These are phyloP conservation scores for Epicoccum nigrum DNA, from an alignment of 2,329 filamentous ascomycete genomes.

Conservation along the genomic window DNA sequence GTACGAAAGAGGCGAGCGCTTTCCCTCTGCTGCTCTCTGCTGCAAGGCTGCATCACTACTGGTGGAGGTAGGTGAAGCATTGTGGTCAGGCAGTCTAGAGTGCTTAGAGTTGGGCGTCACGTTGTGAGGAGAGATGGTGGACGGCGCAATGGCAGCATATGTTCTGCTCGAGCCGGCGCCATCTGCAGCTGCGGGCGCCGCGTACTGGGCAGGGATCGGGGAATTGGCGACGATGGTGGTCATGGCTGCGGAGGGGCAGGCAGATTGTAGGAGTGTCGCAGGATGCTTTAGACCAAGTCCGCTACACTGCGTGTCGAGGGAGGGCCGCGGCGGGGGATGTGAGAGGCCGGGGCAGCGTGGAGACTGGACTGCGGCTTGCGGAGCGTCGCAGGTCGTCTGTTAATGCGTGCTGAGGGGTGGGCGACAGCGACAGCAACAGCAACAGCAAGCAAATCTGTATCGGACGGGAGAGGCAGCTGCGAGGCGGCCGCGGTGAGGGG, in stretches of 20 bases:
- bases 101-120: slow-evolving; percentile 46
- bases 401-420: slow-evolving; percentile 12
- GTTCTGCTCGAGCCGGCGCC: slow-evolving; percentile 49
- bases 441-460: neutral
- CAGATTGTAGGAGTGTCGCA: slow-evolving; percentile 47
- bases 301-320: slow-evolving; percentile 46
- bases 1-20: slow-evolving; percentile 60
- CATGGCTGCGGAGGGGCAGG: slow-evolving; percentile 47
- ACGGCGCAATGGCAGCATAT: slow-evolving; percentile 54
- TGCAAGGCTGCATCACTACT: slow-evolving; percentile 45
- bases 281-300: slow-evolving; percentile 37
- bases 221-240: slow-evolving; percentile 55
- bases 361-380: slow-evolving; percentile 9
- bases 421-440: neutral
- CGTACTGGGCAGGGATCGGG: slow-evolving; percentile 48
- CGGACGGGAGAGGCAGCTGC: slow-evolving; percentile 5
- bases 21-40: slow-evolving; percentile 55
- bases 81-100: slow-evolving; percentile 43
- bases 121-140: slow-evolving; percentile 48
- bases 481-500: slow-evolving; percentile 14
- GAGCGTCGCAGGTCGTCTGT: slow-evolving; percentile 4
- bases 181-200: slow-evolving; percentile 45
- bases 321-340: slow-evolving; percentile 36
- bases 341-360: slow-evolving; percentile 8
- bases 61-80: slow-evolving; percentile 50